A percentile compares a stretch with the other conserved stretches of the same genome.
Evolutionary conservation across 257 asterid genomes (phyloP).

Genomic region (Forsythia viridissima): DNA sequence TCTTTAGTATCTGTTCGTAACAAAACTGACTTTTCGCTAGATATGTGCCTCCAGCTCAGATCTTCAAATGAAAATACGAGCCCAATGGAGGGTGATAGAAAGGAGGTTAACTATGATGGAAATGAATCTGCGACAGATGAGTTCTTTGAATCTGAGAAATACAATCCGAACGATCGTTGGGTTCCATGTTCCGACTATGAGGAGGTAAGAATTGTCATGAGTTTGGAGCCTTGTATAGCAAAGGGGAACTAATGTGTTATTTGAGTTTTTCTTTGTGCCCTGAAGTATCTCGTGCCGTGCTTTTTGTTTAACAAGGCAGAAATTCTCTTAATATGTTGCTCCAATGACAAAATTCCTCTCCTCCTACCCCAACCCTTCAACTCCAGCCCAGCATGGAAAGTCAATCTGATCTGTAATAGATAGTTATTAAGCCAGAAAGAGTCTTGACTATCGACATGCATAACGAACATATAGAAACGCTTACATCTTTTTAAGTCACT

Average conservation of each 20-base stretch:
- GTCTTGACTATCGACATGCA: neutral
- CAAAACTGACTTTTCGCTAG: conserved; percentile 65
- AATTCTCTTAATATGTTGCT: neutral
- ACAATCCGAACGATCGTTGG: conserved; percentile 64
- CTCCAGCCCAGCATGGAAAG: neutral
- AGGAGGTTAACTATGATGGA: conserved; percentile 32
- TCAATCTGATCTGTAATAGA: neutral
- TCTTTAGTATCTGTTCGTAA: conserved; percentile 89
- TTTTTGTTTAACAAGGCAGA: neutral
- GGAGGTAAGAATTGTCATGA: conserved; percentile 45
- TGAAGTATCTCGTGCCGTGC: neutral
- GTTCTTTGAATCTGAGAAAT: conserved; percentile 74
- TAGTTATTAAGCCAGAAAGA: too few relatives aligned
- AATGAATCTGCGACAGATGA: conserved; percentile 53
- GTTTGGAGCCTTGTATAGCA: neutral
- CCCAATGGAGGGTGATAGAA: conserved; percentile 32
- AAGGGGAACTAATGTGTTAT: neutral
- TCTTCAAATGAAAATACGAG: conserved; percentile 38
- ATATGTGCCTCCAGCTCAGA: conserved; percentile 61
- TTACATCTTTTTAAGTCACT: conserved; percentile 7
- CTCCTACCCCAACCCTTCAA: neutral
- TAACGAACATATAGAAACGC: neutral
- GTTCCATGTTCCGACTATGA: conserved; percentile 44
- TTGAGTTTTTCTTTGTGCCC: neutral
- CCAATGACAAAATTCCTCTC: neutral